These are phyloP conservation scores for Lanzia echinophila DNA, from an alignment of 2,329 filamentous ascomycete species.

Conservation along the genomic window DNA sequence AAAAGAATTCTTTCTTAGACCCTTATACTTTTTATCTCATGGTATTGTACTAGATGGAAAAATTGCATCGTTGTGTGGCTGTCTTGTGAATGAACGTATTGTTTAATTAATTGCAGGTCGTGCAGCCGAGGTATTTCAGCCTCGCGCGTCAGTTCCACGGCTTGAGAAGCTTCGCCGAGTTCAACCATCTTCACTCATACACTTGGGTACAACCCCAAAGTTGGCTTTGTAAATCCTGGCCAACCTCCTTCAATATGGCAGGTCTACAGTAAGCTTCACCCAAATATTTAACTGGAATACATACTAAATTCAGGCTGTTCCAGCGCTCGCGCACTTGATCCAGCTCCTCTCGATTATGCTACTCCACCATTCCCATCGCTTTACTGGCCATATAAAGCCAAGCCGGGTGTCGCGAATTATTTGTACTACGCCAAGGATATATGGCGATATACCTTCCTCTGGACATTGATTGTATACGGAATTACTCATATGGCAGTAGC, in stretches of 20 bases:
- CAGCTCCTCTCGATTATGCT: constrained; percentile 43
- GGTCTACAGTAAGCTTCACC: constrained; percentile 16
- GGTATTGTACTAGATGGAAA: not conserved
- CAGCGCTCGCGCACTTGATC: constrained; percentile 22
- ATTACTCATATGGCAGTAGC: constrained; percentile 53
- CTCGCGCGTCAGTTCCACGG: not conserved
- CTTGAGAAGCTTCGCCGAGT: too few relatives aligned
- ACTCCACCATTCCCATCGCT: constrained; percentile 60
- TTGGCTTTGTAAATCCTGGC: too few relatives aligned
- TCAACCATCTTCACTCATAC: too few relatives aligned
- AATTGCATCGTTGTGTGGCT: not conserved
- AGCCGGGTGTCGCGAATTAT: constrained; percentile 36
- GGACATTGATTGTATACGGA: constrained; percentile 60
- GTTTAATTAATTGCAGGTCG: not conserved
- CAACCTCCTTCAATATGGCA: constrained; percentile 8
- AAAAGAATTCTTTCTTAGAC: too few relatives aligned
- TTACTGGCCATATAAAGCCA: constrained; percentile 50
- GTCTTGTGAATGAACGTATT: not conserved
- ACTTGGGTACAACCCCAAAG: too few relatives aligned
- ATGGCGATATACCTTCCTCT: constrained; percentile 63
- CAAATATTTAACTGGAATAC: not conserved
- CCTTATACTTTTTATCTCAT: not conserved
- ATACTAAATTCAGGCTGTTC: constrained; percentile 8
- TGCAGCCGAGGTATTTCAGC: not conserved
- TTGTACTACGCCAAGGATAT: constrained; percentile 60